These are phyloP conservation scores for Candida schatavii DNA, from an alignment of 805 yeast species.

Conservation along the genomic window DNA sequence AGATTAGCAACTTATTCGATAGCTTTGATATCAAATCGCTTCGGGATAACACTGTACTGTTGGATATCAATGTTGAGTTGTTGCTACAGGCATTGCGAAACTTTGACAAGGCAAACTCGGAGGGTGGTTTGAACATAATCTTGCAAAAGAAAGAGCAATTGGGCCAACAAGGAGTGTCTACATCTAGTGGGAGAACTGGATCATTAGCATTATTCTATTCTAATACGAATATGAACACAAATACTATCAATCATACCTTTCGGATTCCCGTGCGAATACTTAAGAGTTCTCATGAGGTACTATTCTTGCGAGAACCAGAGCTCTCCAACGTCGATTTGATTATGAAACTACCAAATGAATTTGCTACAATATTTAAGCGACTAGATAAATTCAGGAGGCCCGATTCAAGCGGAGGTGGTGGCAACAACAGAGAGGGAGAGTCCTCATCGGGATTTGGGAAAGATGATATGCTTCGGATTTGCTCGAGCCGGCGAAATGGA, in stretches of 20 bases:
- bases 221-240: conserved; percentile 39
- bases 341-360: conserved; percentile 49
- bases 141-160: conserved; percentile 43
- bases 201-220: conserved; percentile 55
- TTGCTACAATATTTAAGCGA: conserved; percentile 54
- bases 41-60: conserved; percentile 51
- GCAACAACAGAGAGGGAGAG: too few species aligned
- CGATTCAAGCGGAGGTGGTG: not conserved
- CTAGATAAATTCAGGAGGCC: conserved; percentile 60
- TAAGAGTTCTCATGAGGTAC: conserved; percentile 50
- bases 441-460: conserved; percentile 17
- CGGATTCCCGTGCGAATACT: conserved; percentile 69
- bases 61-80: conserved; percentile 64
- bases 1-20: conserved; percentile 43
- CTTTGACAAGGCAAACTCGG: conserved; percentile 50
- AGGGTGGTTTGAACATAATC: conserved; percentile 47
- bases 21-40: conserved; percentile 50
- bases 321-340: conserved; percentile 53
- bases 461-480: conserved; percentile 46
- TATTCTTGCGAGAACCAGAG: conserved; percentile 59
- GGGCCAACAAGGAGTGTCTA: conserved; percentile 20
- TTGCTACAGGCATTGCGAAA: conserved; percentile 55
- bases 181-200: conserved; percentile 41
- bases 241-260: conserved; percentile 59
- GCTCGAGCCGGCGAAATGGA: conserved; percentile 41